Percentiles rank a stretch among this genome's conserved stretches.
Conservation (phyloP, 2,329 filamentous ascomycete species). For the Pseudogymnoascus sp. region DNA sequence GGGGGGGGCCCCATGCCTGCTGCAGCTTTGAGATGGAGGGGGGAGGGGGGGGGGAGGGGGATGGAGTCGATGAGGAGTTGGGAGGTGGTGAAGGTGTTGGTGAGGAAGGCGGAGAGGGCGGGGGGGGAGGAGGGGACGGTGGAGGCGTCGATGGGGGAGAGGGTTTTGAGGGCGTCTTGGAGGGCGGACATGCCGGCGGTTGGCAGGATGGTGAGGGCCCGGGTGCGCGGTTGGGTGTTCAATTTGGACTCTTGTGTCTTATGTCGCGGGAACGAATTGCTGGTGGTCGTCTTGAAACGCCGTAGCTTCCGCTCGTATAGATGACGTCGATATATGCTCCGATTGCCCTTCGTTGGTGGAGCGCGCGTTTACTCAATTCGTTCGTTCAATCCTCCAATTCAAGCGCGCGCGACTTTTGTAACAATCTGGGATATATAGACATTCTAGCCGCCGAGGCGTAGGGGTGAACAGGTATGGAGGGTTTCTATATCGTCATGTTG, state of each 20-base stretch:
- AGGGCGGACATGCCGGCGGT: slow-evolving; percentile 30
- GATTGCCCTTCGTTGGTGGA: not conserved
- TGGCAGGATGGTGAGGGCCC: not conserved
- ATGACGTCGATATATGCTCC: not conserved
- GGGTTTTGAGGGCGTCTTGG: slow-evolving; percentile 49
- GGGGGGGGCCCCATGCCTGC: slow-evolving; percentile 76
- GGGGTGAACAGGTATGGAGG: not conserved
- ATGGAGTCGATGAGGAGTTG: slow-evolving; percentile 71
- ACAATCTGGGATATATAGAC: not conserved
- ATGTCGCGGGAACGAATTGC: not conserved
- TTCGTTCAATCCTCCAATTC: not conserved
- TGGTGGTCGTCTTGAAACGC: not conserved
- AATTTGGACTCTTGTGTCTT: not conserved
- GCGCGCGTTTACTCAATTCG: not conserved
- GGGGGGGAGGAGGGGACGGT: slow-evolving; percentile 32
- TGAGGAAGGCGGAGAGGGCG: slow-evolving; percentile 45
- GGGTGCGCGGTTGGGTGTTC: not conserved
- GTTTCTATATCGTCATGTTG: not conserved
- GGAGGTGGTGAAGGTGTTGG: slow-evolving; percentile 54
- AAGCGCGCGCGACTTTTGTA: not conserved
- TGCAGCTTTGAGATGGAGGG: slow-evolving; percentile 53
- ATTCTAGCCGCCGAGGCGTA: not conserved
- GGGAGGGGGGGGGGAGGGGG: slow-evolving; percentile 42
- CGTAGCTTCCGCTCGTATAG: not conserved
- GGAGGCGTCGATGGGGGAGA: slow-evolving; percentile 48